Evolutionary conservation across 345 rosid genomes (phyloP).

Genomic region (Eucalyptus marginata): DNA sequence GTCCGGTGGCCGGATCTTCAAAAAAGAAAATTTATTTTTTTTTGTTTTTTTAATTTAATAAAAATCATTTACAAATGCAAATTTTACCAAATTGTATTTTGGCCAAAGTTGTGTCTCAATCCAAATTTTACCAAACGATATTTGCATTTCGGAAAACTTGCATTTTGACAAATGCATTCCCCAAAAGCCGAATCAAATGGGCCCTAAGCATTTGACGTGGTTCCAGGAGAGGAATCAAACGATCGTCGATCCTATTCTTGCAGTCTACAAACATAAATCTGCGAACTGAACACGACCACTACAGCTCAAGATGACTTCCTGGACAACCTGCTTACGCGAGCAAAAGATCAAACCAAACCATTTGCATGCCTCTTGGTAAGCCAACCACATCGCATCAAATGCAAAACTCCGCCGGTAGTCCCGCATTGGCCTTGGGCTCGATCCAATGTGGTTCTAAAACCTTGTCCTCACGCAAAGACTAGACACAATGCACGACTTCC

Average conservation of each 20-base stretch:
- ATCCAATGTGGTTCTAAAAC: neutral
- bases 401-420: neutral
- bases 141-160: too few relatives aligned
- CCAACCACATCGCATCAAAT: neutral
- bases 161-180: too few relatives aligned
- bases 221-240: neutral
- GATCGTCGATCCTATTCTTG: neutral
- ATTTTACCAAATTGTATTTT: too few relatives aligned
- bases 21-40: too few relatives aligned
- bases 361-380: neutral
- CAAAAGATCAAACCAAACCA: neutral
- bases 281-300: neutral
- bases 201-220: neutral
- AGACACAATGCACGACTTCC: neutral
- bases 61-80: too few relatives aligned
- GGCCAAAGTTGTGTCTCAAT: too few relatives aligned
- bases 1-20: too few relatives aligned
- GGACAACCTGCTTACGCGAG: neutral
- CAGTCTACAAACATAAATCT: neutral
- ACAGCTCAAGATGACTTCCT: neutral
- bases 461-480: neutral
- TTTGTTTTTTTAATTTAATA: too few relatives aligned
- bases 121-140: too few relatives aligned
- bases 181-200: too few relatives aligned
- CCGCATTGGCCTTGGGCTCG: neutral